phyloP scores from a whole-genome alignment of 345 rosid species.

The Draba incana region DNA sequence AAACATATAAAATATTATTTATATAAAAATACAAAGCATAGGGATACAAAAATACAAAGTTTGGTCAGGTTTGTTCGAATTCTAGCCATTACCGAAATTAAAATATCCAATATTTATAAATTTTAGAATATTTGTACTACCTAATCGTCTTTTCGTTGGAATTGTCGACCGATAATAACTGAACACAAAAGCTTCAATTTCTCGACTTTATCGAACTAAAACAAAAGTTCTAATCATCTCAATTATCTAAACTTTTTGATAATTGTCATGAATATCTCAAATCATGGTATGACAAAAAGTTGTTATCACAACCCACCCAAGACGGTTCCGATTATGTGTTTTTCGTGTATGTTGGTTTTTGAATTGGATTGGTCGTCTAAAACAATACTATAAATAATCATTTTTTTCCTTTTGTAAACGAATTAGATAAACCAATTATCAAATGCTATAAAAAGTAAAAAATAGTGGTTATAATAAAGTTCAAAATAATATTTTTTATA shows the following conservation, averaged over 20 bases:
- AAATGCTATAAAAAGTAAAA: no score
- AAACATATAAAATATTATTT: no score
- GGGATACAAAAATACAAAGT: conserved; percentile 35
- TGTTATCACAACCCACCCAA: conserved; percentile 24
- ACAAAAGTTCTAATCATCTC: neutral
- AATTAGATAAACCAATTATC: no score
- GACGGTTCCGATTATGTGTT: conserved; percentile 41
- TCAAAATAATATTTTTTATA: no score
- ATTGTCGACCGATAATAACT: conserved; percentile 28
- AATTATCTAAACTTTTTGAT: conserved; percentile 28
- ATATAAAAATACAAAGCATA: neutral
- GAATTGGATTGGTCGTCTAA: no score
- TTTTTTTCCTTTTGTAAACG: no score
- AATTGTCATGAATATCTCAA: conserved; percentile 5
- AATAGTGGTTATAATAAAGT: no score
- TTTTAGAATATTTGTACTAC: conserved; percentile 21
- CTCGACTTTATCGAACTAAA: conserved; percentile 11
- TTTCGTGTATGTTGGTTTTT: conserved; percentile 16
- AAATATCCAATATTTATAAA: neutral
- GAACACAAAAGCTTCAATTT: conserved; percentile 20
- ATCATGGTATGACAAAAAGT: conserved; percentile 6
- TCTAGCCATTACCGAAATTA: conserved; percentile 13
- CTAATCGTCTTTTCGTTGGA: conserved; percentile 39
- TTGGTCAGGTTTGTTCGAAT: conserved; percentile 43
- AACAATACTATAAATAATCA: no score